Conservation (phyloP, 108 stramenopile species). For the Cyclostephanos tholiformis region DNA sequence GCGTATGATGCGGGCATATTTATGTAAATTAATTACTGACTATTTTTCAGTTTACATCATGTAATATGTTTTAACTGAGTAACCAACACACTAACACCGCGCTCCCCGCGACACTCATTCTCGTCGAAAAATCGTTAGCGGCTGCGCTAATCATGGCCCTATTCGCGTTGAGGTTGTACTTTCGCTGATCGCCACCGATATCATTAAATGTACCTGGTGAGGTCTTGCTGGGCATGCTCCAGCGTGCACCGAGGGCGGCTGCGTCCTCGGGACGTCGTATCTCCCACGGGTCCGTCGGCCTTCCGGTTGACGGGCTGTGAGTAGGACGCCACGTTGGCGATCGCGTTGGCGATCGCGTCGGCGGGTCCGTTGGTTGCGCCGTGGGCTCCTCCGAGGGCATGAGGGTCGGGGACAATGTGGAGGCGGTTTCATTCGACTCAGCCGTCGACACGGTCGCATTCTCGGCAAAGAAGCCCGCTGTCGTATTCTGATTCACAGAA, state of each 20-base stretch:
- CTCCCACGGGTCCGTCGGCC: conserved; percentile 38
- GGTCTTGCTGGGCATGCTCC: conserved; percentile 28
- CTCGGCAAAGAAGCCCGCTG: neutral
- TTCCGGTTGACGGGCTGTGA: conserved; percentile 21
- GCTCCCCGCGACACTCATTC: neutral
- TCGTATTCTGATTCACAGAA: neutral
- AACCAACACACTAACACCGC: conserved; percentile 5
- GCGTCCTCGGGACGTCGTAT: conserved; percentile 22
- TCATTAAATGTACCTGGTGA: conserved; percentile 44
- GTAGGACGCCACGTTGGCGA: conserved; percentile 22
- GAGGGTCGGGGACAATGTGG: conserved; percentile 1
- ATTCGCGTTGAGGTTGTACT: conserved; percentile 24
- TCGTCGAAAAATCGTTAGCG: neutral
- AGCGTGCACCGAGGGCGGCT: conserved; percentile 23
- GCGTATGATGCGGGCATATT: too few species aligned
- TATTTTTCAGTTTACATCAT: neutral
- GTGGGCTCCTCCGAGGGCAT: conserved; percentile 14
- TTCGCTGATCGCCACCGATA: conserved; percentile 38
- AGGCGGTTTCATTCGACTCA: neutral
- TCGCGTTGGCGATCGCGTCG: neutral
- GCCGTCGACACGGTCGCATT: neutral
- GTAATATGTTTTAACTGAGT: neutral
- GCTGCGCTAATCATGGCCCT: conserved; percentile 8
- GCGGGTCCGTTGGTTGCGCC: conserved; percentile 1
- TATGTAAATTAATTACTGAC: too few species aligned